Conservation (phyloP, 306 rosid species). For the Cicer bijugum region DNA sequence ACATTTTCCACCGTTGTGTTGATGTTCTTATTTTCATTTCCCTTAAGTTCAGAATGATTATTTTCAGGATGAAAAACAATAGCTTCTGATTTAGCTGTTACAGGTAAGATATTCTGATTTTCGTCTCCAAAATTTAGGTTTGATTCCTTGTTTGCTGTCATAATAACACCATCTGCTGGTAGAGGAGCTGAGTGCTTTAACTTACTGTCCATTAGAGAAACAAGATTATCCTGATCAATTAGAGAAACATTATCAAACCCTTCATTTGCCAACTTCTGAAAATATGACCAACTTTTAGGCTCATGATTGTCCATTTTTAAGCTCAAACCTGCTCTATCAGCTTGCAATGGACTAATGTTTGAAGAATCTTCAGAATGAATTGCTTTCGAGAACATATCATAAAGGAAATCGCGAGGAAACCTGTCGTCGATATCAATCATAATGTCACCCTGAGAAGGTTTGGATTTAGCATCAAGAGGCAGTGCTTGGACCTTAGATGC, state of each 20-base stretch:
- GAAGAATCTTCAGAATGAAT: slow-evolving; percentile 65
- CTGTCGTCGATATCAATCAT: slow-evolving; percentile 82
- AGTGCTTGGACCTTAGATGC: slow-evolving; percentile 51
- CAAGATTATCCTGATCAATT: slow-evolving; percentile 76
- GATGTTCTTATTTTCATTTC: slow-evolving; percentile 60
- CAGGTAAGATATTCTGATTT: slow-evolving; percentile 54
- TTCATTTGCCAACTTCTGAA: slow-evolving; percentile 84
- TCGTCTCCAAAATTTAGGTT: slow-evolving; percentile 55
- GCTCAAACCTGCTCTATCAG: slow-evolving; percentile 83
- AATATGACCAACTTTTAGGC: slow-evolving; percentile 84
- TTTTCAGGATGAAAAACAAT: slow-evolving; percentile 50
- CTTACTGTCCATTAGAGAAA: slow-evolving; percentile 51
- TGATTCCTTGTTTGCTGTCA: slow-evolving; percentile 50
- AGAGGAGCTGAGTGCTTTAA: slow-evolving; percentile 54
- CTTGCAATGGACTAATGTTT: slow-evolving; percentile 58
- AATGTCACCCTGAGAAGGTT: slow-evolving; percentile 71
- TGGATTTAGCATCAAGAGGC: slow-evolving; percentile 50
- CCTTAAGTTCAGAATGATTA: slow-evolving; percentile 61
- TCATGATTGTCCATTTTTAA: slow-evolving; percentile 80
- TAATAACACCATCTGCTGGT: slow-evolving; percentile 52
- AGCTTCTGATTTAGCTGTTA: slow-evolving; percentile 50
- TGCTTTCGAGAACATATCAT: slow-evolving; percentile 91
- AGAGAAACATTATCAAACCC: slow-evolving; percentile 71
- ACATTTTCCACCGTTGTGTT: slow-evolving; percentile 64
- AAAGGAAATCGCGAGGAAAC: slow-evolving; percentile 83